Percentiles rank a stretch among this genome's conserved stretches.
These are phyloP conservation scores for Schizonepeta tenuifolia DNA, from an alignment of 257 asterid genomes.

Conservation along the genomic window DNA sequence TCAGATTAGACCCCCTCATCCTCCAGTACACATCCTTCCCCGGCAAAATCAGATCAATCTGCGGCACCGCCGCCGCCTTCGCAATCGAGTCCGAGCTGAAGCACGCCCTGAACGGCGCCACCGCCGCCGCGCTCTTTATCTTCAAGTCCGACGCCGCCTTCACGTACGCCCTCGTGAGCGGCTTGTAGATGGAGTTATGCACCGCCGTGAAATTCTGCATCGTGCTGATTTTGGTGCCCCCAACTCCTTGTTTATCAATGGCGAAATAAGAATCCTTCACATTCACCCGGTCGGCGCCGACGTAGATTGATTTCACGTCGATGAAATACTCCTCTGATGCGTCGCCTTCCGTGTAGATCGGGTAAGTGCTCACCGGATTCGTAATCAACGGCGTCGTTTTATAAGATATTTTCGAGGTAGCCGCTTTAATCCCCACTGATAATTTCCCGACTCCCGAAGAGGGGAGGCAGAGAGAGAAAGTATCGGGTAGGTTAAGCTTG, in stretches of 20 bases:
- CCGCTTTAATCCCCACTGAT: slow-evolving; percentile 23
- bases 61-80: slow-evolving; percentile 42
- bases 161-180: slow-evolving; percentile 46
- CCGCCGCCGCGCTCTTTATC: slow-evolving; percentile 47
- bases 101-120: slow-evolving; percentile 59
- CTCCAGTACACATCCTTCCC: slow-evolving; percentile 46
- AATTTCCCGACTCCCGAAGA: slow-evolving; percentile 44
- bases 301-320: slow-evolving; percentile 44
- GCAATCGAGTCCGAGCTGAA: slow-evolving; percentile 43
- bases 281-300: slow-evolving; percentile 32
- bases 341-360: slow-evolving; percentile 32
- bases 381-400: slow-evolving; percentile 42
- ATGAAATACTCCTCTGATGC: slow-evolving; percentile 57
- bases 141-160: slow-evolving; percentile 41
- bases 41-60: slow-evolving; percentile 51
- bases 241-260: slow-evolving; percentile 44
- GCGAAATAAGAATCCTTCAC: slow-evolving; percentile 44
- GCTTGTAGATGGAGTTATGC: slow-evolving; percentile 46
- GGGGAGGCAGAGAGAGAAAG: slow-evolving; percentile 46
- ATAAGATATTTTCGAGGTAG: neutral
- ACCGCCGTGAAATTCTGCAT: slow-evolving; percentile 47
- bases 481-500: slow-evolving; percentile 26
- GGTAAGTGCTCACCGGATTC: slow-evolving; percentile 38
- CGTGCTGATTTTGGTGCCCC: slow-evolving; percentile 68
- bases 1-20: slow-evolving; percentile 46